Percentiles rank a stretch among this genome's conserved stretches.
These are phyloP conservation scores for Trichosanthes cucumerina DNA, from an alignment of 306 rosid species.

Conservation along the genomic window DNA sequence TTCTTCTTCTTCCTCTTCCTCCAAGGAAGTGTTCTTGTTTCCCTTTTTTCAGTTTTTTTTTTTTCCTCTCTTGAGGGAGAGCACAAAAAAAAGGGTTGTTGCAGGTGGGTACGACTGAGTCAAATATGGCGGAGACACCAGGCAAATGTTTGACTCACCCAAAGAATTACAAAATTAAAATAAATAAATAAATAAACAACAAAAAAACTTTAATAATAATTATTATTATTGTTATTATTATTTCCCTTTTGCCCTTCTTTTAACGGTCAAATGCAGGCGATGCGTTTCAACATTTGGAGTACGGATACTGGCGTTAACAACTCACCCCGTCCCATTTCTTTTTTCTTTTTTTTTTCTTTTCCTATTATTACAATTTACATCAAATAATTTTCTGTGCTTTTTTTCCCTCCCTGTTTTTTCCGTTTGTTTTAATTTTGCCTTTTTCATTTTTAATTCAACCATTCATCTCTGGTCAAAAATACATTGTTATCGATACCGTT, in stretches of 20 bases:
- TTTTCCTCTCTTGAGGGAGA: neutral
- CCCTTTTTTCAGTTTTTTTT: neutral
- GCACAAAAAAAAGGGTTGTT: neutral
- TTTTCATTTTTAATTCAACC: too few species aligned
- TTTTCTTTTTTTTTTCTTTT: too few species aligned
- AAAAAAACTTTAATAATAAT: neutral
- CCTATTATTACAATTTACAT: too few species aligned
- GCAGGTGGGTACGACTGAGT: slow-evolving; percentile 7
- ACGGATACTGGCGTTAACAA: too few species aligned
- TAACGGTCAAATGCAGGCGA: slow-evolving; percentile 11
- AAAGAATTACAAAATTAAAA: neutral
- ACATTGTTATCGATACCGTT: too few species aligned
- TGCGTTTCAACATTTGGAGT: slow-evolving; percentile 4
- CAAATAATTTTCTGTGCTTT: too few species aligned
- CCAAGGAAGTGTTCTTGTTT: neutral
- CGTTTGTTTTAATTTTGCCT: neutral
- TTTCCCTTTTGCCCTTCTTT: neutral
- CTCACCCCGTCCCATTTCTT: too few species aligned
- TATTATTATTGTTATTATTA: neutral
- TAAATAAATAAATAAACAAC: too few species aligned
- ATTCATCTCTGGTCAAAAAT: too few species aligned
- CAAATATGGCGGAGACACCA: slow-evolving; percentile 8
- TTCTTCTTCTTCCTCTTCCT: neutral
- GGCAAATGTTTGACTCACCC: slow-evolving; percentile 15
- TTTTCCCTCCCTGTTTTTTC: neutral